Evolutionary conservation across 345 rosid species (phyloP).

Genomic region (Mangifera indica): DNA sequence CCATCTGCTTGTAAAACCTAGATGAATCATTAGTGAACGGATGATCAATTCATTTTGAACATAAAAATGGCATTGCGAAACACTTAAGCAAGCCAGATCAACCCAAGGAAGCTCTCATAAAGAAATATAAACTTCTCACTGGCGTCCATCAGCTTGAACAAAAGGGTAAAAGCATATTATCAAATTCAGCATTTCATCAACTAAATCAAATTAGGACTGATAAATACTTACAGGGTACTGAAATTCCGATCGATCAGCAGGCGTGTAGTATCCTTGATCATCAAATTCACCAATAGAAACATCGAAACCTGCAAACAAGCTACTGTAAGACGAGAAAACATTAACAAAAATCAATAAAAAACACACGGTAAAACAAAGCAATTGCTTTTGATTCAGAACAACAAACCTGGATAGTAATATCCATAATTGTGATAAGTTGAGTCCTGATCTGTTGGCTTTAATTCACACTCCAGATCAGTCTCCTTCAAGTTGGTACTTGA

Average conservation of each 20-base stretch:
- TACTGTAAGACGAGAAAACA: constrained; percentile 21
- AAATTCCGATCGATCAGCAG: constrained; percentile 39
- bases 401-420: constrained; percentile 46
- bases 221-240: constrained; percentile 45
- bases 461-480: constrained; percentile 28
- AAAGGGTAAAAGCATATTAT: too few species aligned
- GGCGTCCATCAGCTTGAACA: too few species aligned
- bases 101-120: not conserved
- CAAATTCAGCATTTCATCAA: too few species aligned
- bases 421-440: constrained; percentile 42
- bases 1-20: constrained; percentile 56
- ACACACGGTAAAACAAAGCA: not conserved
- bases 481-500: constrained; percentile 13
- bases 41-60: not conserved
- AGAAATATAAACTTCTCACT: too few species aligned
- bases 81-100: not conserved
- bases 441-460: constrained; percentile 35
- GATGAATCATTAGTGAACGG: not conserved
- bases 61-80: not conserved
- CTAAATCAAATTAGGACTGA: too few species aligned
- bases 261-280: constrained; percentile 35
- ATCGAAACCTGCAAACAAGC: constrained; percentile 35
- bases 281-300: constrained; percentile 31
- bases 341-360: not conserved
- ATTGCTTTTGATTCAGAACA: not conserved